Conservation (phyloP, 2,329 filamentous ascomycete genomes). For the Stachybotrys chartarum region DNA sequence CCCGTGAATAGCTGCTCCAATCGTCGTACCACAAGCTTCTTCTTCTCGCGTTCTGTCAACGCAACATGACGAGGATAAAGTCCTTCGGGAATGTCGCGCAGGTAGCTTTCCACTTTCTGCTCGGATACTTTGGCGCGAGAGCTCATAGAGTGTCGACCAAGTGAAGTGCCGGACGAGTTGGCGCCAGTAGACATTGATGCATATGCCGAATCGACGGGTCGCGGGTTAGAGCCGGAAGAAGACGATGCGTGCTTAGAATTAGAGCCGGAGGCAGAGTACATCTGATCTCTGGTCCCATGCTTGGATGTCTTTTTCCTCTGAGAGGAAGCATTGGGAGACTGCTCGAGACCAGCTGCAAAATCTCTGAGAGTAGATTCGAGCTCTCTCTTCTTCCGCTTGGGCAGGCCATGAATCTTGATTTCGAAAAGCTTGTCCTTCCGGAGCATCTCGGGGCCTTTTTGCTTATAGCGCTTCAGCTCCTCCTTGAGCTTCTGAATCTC, state of each 20-base stretch:
- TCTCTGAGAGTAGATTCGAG: constrained; percentile 66
- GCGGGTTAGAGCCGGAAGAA: constrained; percentile 44
- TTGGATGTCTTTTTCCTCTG: constrained; percentile 30
- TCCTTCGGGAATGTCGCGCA: constrained; percentile 65
- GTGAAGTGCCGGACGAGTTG: constrained; percentile 33
- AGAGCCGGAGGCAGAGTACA: constrained; percentile 34
- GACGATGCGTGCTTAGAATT: constrained; percentile 45
- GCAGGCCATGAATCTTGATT: constrained; percentile 68
- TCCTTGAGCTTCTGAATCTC: constrained; percentile 75
- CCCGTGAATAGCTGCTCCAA: constrained; percentile 80
- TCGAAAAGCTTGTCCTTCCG: constrained; percentile 76
- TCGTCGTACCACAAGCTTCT: constrained; percentile 67
- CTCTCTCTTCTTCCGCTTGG: constrained; percentile 66
- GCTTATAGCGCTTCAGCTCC: constrained; percentile 64
- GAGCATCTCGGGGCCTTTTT: constrained; percentile 56
- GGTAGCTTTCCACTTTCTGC: constrained; percentile 60
- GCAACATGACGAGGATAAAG: constrained; percentile 53
- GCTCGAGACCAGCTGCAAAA: constrained; percentile 59
- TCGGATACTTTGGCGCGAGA: constrained; percentile 36
- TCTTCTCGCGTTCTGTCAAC: constrained; percentile 68
- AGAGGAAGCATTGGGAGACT: constrained; percentile 33
- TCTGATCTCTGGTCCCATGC: constrained; percentile 27
- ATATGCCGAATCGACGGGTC: constrained; percentile 55
- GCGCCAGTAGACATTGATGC: constrained; percentile 57
- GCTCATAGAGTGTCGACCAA: constrained; percentile 27